These are phyloP conservation scores for Blechomonas ayalai DNA, from an alignment of 208 protist species.

Conservation along the genomic window DNA sequence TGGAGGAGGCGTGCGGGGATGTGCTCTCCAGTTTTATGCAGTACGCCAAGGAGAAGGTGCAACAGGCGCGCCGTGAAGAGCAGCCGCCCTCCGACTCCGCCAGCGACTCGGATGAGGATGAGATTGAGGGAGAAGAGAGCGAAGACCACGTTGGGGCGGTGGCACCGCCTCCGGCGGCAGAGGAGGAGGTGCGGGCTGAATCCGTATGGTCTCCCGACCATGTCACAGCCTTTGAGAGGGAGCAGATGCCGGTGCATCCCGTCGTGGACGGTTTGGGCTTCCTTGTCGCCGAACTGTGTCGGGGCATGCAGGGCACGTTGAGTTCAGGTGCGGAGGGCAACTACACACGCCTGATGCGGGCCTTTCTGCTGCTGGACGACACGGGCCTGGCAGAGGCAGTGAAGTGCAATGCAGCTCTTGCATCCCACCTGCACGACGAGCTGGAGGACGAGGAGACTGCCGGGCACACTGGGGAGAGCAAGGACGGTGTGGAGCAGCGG, in stretches of 20 bases:
- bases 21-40: constrained; percentile 36
- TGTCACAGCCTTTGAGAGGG: constrained; percentile 10
- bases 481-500: no score
- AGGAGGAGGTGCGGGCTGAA: neutral
- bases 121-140: constrained; percentile 5
- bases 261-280: constrained; percentile 60
- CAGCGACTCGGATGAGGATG: constrained; percentile 2
- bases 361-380: constrained; percentile 25
- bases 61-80: neutral
- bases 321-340: constrained; percentile 72
- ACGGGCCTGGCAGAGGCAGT: no score
- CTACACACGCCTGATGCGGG: constrained; percentile 41
- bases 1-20: constrained; percentile 42
- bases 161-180: neutral
- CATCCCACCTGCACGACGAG: no score
- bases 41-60: constrained; percentile 11
- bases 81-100: neutral
- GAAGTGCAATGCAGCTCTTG: no score
- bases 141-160: neutral
- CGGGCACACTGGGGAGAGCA: no score
- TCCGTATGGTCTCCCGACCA: constrained; percentile 7
- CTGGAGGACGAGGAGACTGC: no score
- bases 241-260: constrained; percentile 35
- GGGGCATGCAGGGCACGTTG: constrained; percentile 74
- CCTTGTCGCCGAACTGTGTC: constrained; percentile 63